Base-by-base conservation (phyloP, 805 yeast genomes). In the Kockiozyma suomiensis region DNA sequence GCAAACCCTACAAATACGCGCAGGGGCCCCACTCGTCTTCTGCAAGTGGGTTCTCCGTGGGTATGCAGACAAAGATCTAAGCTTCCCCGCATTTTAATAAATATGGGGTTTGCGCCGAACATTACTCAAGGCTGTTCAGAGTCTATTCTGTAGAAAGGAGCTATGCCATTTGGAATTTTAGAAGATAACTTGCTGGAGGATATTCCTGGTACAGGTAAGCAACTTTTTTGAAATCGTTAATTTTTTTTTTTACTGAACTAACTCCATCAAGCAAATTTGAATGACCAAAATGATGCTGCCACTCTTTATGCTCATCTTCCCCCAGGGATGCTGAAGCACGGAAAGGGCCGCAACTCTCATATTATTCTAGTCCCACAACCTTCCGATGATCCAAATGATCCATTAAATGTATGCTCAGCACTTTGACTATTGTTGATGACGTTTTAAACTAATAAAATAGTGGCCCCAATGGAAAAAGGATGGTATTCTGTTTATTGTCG, bases 321-420 rank as follows among this genome's bases (percentile, higher is more conserved):
- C 6, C 51, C 51, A 10, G 13, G 30, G 19, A 7, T 33, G 30
- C 37, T 40, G 30, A 46, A 32, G 50, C 50, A 43, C 19, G 53
- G 46, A 15, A 46, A 84, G 80, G 30, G 77, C 74, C 6, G 71
- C 70, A 72, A 74, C 38, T 75, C 72, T 1, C 72, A 72, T 32
- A 78, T 85, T 58, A 80, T 85, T 6, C 73, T 85, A 41, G 79
- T 83, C 48, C 90, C 90, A 37, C 81, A 82, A 5, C 90, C 90
- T 1, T 79, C 86, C 0, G 82, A 79, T 49, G 84, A 84, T 64
- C 87, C 88, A 5, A 81, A 85, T 64, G 90, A 86, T 68, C 89
- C 90, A 0, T 73, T 86, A 54, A 84, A 83, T 19, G 51, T 48
- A 48, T 17, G 51, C n/a, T n/a, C n/a, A n/a, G n/a, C n/a, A n/a